Evolutionary conservation across 441 rosid species (phyloP).

Genomic region (Lagerstroemia fauriei): DNA sequence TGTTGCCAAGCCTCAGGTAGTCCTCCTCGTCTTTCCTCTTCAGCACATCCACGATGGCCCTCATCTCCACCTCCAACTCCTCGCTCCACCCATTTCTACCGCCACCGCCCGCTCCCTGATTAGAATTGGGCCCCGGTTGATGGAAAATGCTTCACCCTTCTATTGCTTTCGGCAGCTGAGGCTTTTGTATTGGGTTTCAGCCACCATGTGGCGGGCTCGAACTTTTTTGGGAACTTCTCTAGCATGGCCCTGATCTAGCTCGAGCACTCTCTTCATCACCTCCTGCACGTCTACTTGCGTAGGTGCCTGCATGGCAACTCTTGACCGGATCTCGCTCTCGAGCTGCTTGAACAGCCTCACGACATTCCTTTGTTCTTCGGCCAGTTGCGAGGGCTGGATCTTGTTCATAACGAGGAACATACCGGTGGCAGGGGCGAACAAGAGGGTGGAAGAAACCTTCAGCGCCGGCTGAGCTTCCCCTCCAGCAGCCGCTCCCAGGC

Average conservation of each 20-base stretch:
- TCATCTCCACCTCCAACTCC: constrained; percentile 57
- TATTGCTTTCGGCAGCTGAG: neutral
- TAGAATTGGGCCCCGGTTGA: neutral
- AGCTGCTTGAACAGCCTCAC: constrained; percentile 55
- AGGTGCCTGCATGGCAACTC: constrained; percentile 26
- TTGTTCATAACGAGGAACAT: constrained; percentile 58
- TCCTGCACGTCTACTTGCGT: constrained; percentile 47
- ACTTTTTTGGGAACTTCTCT: constrained; percentile 53
- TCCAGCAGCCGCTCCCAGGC: constrained; percentile 28
- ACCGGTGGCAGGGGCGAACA: constrained; percentile 59
- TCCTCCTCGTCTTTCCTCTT: constrained; percentile 63
- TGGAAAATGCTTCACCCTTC: neutral
- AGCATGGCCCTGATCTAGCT: constrained; percentile 69
- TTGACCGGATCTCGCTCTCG: constrained; percentile 35
- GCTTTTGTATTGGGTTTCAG: constrained; percentile 24
- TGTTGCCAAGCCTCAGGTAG: constrained; percentile 54
- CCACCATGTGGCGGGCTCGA: constrained; percentile 74
- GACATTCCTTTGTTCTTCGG: constrained; percentile 75
- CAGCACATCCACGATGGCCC: constrained; percentile 44
- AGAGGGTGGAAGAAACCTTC: constrained; percentile 49
- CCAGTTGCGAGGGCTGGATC: constrained; percentile 79
- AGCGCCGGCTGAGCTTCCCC: constrained; percentile 37
- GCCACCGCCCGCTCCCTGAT: neutral
- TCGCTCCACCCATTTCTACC: constrained; percentile 48
- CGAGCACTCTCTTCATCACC: constrained; percentile 51